Base-by-base conservation (phyloP, 2,329 filamentous ascomycete genomes). In the Fusarium cicatricum region DNA sequence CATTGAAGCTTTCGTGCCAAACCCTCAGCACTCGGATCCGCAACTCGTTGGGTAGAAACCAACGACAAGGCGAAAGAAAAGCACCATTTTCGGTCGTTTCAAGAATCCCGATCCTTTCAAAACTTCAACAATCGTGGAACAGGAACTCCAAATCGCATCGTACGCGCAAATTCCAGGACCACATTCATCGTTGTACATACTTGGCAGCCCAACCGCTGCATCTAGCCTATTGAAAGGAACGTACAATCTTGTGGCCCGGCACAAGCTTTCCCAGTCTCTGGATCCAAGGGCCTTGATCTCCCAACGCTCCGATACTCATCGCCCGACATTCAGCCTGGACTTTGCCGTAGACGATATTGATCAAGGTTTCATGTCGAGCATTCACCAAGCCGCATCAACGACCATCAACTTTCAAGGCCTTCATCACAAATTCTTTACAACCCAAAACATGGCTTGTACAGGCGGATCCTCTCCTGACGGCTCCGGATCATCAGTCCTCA, bases 401-500 rank as follows among this genome's bases (percentile, higher is more conserved):
- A 29, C 16, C 23, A 12, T 42, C 17, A 17, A 32, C 3, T 14
- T 23, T 23, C 17, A 23, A 38, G 21, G 11, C 4, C 23, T 38
- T 26, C 14, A 23, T n/a, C 23, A 6, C 19, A 14, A 19, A 28
- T 6, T 39, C 16, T 16, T 10, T 15, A 31, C n/a, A 12, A 10
- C 17, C 17, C 21, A 36, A 31, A 39, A 14, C 29, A 66, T 66
- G 63, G 7, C 52, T 14, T 48, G 52, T 23, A 17, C 52, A 19
- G 34, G 23, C 14, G 39, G 44, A 16, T 53, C 54, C 19, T 46
- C 46, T 15, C 21, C 55, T 3, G 52, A 58, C 11, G 47, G 42
- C 23, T 55, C 53, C 11, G 49, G 36, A 12, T 54, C 62, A 37
- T 56, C 55, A 34, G 42, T 36, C 28, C 59, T 52, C 23, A 55